Conservation (phyloP, 768 basidiomycete genomes). For the Rhizopogon salebrosus region DNA sequence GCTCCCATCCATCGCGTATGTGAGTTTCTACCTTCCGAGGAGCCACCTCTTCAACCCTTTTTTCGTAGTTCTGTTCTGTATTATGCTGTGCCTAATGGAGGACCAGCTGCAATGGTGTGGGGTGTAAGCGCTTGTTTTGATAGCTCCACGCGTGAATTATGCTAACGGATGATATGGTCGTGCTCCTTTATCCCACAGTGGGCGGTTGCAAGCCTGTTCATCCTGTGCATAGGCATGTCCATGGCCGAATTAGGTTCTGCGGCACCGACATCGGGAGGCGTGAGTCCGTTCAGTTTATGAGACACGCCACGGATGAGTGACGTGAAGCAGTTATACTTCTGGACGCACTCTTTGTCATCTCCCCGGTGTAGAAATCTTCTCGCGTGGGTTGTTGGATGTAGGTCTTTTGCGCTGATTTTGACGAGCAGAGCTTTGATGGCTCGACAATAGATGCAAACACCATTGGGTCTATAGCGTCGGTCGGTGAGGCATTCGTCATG, state of each 20-base stretch:
- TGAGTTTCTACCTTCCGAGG: background rate
- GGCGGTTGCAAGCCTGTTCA: conserved; percentile 32
- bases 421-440: background rate
- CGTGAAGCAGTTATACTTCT: conserved; percentile 51
- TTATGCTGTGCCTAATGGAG: conserved; percentile 49
- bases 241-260: conserved; percentile 38
- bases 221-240: conserved; percentile 33
- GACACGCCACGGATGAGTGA: background rate
- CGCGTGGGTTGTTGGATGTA: conserved; percentile 67
- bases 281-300: conserved; percentile 10
- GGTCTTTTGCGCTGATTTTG: conserved; percentile 11
- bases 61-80: conserved; percentile 34
- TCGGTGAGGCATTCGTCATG: conserved; percentile 20
- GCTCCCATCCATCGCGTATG: conserved; percentile 17
- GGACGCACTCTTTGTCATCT: conserved; percentile 56
- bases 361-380: conserved; percentile 54
- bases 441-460: conserved; percentile 41
- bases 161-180: conserved; percentile 2
- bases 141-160: background rate
- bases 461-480: conserved; percentile 41
- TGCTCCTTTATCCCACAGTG: conserved; percentile 19
- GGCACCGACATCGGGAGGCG: conserved; percentile 36
- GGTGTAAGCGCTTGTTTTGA: conserved; percentile 24
- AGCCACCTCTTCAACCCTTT: background rate
- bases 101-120: conserved; percentile 42